phyloP scores from a whole-genome alignment of 2,329 filamentous ascomycete genomes.

The Aspergillus japonicus region DNA sequence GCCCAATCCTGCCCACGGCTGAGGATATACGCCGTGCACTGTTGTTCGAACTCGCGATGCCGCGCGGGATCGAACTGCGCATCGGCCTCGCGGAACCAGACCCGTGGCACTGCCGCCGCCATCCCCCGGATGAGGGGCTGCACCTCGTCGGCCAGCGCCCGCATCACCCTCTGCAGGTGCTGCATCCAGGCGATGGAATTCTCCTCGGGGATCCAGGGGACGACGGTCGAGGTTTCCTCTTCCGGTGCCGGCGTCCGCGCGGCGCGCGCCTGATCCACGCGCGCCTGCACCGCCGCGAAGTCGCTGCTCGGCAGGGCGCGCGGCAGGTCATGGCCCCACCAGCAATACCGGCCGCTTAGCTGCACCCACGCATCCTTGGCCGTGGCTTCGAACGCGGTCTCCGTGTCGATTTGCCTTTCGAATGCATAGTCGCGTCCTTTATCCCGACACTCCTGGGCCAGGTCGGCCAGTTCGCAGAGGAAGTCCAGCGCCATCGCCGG shows the following conservation, averaged over 20 bases:
- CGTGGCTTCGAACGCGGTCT: too few species aligned
- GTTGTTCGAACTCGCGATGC: too few species aligned
- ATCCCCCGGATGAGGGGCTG: background rate
- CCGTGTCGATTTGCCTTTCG: background rate
- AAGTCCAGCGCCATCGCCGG: background rate
- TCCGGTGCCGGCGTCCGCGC: too few species aligned
- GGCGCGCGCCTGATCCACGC: background rate
- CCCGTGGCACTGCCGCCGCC: background rate
- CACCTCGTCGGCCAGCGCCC: background rate
- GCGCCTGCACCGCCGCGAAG: background rate
- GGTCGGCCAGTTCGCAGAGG: background rate
- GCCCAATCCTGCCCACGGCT: too few species aligned
- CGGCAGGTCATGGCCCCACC: background rate
- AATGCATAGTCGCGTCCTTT: background rate
- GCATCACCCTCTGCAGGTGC: background rate
- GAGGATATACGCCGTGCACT: too few species aligned
- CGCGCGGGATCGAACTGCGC: background rate
- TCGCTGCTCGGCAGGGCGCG: background rate
- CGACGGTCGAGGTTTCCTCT: too few species aligned
- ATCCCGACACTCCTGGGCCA: background rate
- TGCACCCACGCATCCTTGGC: background rate
- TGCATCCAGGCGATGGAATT: background rate
- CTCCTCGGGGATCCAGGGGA: too few species aligned
- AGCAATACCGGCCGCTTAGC: background rate
- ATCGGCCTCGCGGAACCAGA: background rate